These are phyloP conservation scores for Colletotrichum magnum DNA, from an alignment of 2,329 filamentous ascomycete species.

Conservation along the genomic window DNA sequence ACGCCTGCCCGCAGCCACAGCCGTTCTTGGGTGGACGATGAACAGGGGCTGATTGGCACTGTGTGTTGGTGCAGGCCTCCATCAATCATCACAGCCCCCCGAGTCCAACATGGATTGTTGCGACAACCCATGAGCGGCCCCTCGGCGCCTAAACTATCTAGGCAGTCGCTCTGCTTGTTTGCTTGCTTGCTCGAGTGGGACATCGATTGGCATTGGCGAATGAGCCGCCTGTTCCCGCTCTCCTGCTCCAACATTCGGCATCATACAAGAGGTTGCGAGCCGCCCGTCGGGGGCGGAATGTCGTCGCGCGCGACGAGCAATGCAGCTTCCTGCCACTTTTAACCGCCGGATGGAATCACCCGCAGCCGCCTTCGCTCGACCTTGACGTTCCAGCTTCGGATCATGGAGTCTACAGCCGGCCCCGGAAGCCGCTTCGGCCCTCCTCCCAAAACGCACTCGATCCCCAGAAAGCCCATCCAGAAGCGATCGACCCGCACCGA, in stretches of 20 bases:
- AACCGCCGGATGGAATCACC: conserved; percentile 8
- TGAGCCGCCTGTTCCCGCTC: not conserved
- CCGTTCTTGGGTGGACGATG: not conserved
- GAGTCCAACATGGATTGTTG: not conserved
- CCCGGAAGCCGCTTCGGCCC: not conserved
- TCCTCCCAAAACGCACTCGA: conserved; percentile 5
- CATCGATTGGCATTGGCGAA: not conserved
- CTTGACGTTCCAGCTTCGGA: not conserved
- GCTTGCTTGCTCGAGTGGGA: not conserved
- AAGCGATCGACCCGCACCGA: not conserved
- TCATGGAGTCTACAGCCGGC: not conserved
- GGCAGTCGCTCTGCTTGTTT: too few relatives aligned
- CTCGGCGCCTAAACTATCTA: not conserved
- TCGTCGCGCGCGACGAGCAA: not conserved
- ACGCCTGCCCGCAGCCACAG: conserved; percentile 18
- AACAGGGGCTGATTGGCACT: not conserved
- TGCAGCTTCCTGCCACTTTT: not conserved
- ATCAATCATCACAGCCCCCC: conserved; percentile 23
- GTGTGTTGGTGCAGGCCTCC: conserved; percentile 13
- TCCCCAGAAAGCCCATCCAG: not conserved
- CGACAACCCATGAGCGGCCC: not conserved
- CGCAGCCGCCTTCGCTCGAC: not conserved
- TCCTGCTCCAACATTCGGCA: not conserved
- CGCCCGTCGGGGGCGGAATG: conserved; percentile 5
- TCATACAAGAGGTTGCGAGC: conserved; percentile 9